Base-by-base conservation (phyloP, 1,139 yeast species). In the Zygosaccharomyces sapae region DNA sequence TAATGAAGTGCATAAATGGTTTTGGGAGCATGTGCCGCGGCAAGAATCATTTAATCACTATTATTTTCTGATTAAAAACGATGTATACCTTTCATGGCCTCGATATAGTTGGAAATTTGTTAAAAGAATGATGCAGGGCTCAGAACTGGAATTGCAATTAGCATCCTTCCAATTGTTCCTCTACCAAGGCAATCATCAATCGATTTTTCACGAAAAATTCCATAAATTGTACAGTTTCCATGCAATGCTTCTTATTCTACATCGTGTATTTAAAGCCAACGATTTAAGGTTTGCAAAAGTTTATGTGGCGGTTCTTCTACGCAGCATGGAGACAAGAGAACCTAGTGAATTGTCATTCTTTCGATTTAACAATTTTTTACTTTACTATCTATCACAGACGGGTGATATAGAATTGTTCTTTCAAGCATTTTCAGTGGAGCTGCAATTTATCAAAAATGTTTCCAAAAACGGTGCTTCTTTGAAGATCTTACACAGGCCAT, bases 81-180 rank as follows among this genome's bases (percentile, higher is more conserved):
- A 55, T 43, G 53, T 63, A 8, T 39, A 40, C 18, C 51, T 62
- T 5, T 48, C 58, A 6, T 44, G 58, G 4, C 53, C 55, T 3
- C 38, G 19, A 9, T 38, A 47, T 24, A 48, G 52, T n/a, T 45
- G 48, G 35, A 45, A 31, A 6, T 45, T 61, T 7, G 43, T 49
- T 18, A 36, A 36, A 13, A 49, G 55, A 20, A 34, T 63, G 34
- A 45, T 63, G 43, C 54, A 54, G 30, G 65, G 65, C 5, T 58
- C 65, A 3, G 57, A 61, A 42, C 44, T 56, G 35, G 66, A 63
- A 29, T 42, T 45, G 8, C 57, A 58, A 42, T 43, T 62, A 31
- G 63, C 53, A 1, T 55, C 65, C 1, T 59, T 63, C 40, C 61
- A 59, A 44, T 41, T 55, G 12, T 61, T 59, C 39, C 38, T 62